Conservation (phyloP, 2,329 filamentous ascomycete species). For the Bipolaris bicolor region DNA sequence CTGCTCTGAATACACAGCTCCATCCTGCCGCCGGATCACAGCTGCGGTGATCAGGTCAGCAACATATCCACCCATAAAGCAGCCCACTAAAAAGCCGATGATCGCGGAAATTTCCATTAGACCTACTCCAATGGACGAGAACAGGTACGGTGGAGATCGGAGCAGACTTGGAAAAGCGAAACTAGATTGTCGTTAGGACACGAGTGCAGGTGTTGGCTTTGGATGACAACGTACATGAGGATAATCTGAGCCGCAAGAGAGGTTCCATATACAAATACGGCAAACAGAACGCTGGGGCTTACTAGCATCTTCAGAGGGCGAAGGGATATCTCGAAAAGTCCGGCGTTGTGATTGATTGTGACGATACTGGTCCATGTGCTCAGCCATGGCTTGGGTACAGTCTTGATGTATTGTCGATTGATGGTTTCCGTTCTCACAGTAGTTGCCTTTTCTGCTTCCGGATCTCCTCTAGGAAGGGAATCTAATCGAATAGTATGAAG, state of each 20-base stretch:
- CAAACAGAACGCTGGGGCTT: too few relatives aligned
- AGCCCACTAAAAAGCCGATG: slow-evolving; percentile 13
- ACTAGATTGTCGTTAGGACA: neutral
- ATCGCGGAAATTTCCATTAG: slow-evolving; percentile 16
- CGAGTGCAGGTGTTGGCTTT: neutral
- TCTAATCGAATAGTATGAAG: too few relatives aligned
- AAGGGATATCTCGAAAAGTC: too few relatives aligned
- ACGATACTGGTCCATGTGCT: too few relatives aligned
- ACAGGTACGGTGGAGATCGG: slow-evolving; percentile 14
- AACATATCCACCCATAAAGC: slow-evolving; percentile 13
- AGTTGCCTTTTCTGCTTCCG: too few relatives aligned
- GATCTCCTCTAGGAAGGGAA: too few relatives aligned
- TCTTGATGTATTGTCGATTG: too few relatives aligned
- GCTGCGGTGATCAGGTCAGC: slow-evolving; percentile 15
- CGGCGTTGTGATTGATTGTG: too few relatives aligned
- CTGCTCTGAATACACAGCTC: slow-evolving; percentile 13
- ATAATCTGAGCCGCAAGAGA: slow-evolving; percentile 14
- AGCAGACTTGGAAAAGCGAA: slow-evolving; percentile 16
- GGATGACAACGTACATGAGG: slow-evolving; percentile 8
- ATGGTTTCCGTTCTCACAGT: too few relatives aligned
- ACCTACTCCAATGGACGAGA: slow-evolving; percentile 11
- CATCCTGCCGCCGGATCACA: slow-evolving; percentile 10
- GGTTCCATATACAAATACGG: slow-evolving; percentile 15
- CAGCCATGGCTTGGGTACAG: too few relatives aligned
- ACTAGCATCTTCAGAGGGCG: too few relatives aligned